Evolutionary conservation across 345 rosid species (phyloP).

Genomic region (Alliaria petiolata): DNA sequence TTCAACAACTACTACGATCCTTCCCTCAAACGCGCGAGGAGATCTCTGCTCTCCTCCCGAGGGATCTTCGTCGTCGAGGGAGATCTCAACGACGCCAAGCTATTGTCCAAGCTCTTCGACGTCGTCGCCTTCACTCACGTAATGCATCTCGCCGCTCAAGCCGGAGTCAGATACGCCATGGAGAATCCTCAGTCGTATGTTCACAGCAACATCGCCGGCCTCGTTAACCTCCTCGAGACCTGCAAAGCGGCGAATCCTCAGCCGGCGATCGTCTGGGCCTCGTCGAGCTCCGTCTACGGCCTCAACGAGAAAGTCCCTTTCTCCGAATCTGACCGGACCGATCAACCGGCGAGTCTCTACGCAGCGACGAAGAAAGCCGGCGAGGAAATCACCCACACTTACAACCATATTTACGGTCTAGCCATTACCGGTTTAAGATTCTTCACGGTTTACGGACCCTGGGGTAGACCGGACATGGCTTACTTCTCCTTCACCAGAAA

Average conservation of each 20-base stretch:
- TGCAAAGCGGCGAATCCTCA: constrained; percentile 73
- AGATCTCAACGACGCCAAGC: constrained; percentile 60
- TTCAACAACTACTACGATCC: constrained; percentile 78
- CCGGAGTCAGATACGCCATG: constrained; percentile 77
- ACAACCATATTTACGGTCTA: constrained; percentile 77
- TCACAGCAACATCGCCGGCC: constrained; percentile 72
- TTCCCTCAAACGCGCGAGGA: constrained; percentile 52
- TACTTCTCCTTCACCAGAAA: constrained; percentile 64
- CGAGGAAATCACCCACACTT: constrained; percentile 76
- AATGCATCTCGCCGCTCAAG: constrained; percentile 90
- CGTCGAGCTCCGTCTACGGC: constrained; percentile 80
- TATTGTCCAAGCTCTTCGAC: constrained; percentile 62
- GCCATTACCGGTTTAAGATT: constrained; percentile 74
- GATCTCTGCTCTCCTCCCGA: constrained; percentile 31
- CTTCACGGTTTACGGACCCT: constrained; percentile 83
- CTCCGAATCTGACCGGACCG: constrained; percentile 67
- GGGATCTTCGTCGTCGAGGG: constrained; percentile 65
- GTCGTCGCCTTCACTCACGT: constrained; percentile 78
- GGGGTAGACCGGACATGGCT: constrained; percentile 94
- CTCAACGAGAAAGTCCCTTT: constrained; percentile 66
- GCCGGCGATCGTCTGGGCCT: constrained; percentile 83
- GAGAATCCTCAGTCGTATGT: constrained; percentile 75
- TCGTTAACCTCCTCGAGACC: constrained; percentile 63
- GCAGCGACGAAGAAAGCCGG: constrained; percentile 90
- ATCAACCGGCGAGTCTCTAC: constrained; percentile 78